These are phyloP conservation scores for Xerocomellus chrysenteron DNA, from an alignment of 768 basidiomycete species.

Conservation along the genomic window DNA sequence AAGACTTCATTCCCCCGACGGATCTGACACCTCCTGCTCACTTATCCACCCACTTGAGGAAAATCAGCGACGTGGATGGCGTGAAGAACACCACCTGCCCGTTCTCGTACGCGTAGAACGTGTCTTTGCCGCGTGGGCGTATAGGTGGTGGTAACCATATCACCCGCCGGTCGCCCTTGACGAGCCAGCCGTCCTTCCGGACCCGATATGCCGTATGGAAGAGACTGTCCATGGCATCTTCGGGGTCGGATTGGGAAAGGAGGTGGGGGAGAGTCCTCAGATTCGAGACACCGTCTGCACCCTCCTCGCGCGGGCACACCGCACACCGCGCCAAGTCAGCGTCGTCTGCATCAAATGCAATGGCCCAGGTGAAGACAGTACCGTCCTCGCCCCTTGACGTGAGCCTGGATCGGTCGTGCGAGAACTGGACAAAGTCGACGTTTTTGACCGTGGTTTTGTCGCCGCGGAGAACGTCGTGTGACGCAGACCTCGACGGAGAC, in stretches of 20 bases:
- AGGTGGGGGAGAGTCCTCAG: background rate
- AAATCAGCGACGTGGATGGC: background rate
- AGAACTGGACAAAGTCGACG: slow-evolving; percentile 10
- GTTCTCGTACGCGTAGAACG: slow-evolving; percentile 8
- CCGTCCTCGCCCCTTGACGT: slow-evolving; percentile 14
- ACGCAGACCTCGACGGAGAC: slow-evolving; percentile 13
- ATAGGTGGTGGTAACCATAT: slow-evolving; percentile 9
- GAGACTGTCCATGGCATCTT: slow-evolving; percentile 2
- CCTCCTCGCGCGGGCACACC: no score
- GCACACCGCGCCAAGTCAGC: background rate
- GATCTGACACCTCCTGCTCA: background rate
- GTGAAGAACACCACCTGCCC: slow-evolving; percentile 1
- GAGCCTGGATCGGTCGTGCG: slow-evolving; percentile 3
- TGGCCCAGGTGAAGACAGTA: slow-evolving; percentile 4
- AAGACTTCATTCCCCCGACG: no score
- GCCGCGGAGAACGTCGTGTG: slow-evolving; percentile 3
- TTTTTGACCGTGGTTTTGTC: slow-evolving; percentile 6
- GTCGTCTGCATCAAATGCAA: background rate
- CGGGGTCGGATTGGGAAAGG: slow-evolving; percentile 6
- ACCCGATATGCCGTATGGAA: slow-evolving; percentile 12
- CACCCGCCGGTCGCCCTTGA: slow-evolving; percentile 14
- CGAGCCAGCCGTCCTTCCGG: slow-evolving; percentile 23
- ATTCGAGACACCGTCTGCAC: background rate
- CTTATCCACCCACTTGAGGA: slow-evolving; percentile 4
- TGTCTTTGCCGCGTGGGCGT: slow-evolving; percentile 3